Conservation (phyloP, 2,329 filamentous ascomycete species). For the Aspergillus phoenicis region DNA sequence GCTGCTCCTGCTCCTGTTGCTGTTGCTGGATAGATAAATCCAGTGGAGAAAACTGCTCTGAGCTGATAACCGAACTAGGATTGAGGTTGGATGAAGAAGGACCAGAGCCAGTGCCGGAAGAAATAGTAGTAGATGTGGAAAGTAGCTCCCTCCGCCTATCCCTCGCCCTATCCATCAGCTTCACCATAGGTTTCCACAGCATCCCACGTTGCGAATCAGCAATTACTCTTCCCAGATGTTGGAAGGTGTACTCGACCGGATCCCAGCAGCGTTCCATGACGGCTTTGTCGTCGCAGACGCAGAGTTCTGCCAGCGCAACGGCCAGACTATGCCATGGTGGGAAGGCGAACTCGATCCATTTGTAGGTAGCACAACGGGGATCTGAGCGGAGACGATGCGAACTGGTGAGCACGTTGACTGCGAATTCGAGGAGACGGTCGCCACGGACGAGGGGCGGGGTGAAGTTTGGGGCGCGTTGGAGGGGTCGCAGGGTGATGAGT, state of each 20-base stretch:
- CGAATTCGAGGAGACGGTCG: conserved; percentile 28
- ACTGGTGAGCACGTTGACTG: conserved; percentile 28
- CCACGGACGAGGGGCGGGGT: conserved; percentile 28
- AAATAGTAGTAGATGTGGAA: not conserved
- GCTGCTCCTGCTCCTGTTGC: not conserved
- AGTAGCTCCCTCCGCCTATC: conserved; percentile 18
- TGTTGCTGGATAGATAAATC: not conserved
- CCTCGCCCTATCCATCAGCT: conserved; percentile 31
- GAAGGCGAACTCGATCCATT: conserved; percentile 33
- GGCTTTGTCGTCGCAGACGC: conserved; percentile 28
- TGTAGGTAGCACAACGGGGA: conserved; percentile 25
- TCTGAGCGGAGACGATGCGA: conserved; percentile 24
- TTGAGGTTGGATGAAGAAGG: not conserved
- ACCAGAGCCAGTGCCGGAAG: not conserved
- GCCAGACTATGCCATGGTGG: conserved; percentile 38
- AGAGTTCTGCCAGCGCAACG: conserved; percentile 36
- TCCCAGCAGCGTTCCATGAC: conserved; percentile 29
- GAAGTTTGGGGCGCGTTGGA: conserved; percentile 28
- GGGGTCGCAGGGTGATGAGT: conserved; percentile 31
- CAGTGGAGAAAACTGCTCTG: no score
- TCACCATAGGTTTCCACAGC: conserved; percentile 36
- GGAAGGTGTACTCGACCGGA: conserved; percentile 27
- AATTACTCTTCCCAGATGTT: conserved; percentile 26
- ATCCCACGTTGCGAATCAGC: conserved; percentile 31
- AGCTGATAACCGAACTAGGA: no score